Conservation (phyloP, 495 filamentous ascomycete genomes). For the Penicillium taxi region DNA sequence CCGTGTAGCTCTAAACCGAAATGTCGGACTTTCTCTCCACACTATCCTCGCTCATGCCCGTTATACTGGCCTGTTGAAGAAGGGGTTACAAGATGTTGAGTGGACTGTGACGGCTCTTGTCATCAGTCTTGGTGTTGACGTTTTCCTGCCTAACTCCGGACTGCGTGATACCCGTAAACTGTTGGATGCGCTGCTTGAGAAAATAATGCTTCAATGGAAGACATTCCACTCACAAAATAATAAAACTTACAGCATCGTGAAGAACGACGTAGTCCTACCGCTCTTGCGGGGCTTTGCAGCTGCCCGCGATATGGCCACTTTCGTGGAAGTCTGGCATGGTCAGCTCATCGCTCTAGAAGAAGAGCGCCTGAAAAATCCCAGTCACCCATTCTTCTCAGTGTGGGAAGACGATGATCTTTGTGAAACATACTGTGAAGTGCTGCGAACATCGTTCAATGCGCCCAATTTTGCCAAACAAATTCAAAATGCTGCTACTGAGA, state of each 20-base stretch:
- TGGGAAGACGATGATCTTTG: conserved; percentile 61
- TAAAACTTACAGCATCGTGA: conserved; percentile 25
- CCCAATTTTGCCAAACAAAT: conserved; percentile 26
- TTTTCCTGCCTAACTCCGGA: conserved; percentile 54
- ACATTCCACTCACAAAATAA: conserved; percentile 5
- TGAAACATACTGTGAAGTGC: conserved; percentile 28
- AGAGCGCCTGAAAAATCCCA: conserved; percentile 24
- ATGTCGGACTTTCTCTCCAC: conserved; percentile 37
- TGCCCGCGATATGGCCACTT: conserved; percentile 57
- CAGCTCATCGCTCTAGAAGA: conserved; percentile 47
- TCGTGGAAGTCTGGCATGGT: conserved; percentile 58
- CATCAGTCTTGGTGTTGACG: conserved; percentile 58
- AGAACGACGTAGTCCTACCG: conserved; percentile 42
- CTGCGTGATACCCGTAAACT: conserved; percentile 33
- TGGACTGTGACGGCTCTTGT: conserved; percentile 57
- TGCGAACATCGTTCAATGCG: conserved; percentile 29
- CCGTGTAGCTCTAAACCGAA: conserved; percentile 32
- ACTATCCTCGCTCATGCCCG: conserved; percentile 38
- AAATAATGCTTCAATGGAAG: conserved; percentile 33
- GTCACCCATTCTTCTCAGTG: conserved; percentile 27
- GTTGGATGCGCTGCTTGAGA: conserved; percentile 35
- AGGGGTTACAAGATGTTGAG: conserved; percentile 34
- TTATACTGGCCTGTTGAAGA: conserved; percentile 37
- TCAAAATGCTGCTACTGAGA: conserved; percentile 23
- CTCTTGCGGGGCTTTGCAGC: conserved; percentile 55